These are phyloP conservation scores for Podaxis sp. DNA, from an alignment of 768 basidiomycete genomes.

Conservation along the genomic window DNA sequence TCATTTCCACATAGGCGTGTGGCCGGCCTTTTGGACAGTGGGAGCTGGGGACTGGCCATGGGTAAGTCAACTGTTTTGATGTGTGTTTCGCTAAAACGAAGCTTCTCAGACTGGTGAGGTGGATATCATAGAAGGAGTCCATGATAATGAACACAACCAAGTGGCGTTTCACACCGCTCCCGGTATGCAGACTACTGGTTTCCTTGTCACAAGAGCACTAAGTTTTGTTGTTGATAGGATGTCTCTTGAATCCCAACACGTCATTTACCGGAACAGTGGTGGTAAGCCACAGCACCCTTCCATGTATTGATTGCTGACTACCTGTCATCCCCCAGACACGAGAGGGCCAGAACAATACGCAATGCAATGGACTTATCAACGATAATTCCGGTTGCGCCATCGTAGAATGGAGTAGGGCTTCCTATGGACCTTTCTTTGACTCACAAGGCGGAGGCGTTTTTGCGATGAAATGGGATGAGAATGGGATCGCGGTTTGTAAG, in stretches of 20 bases:
- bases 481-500: conserved; percentile 76
- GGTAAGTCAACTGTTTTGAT: conserved; percentile 37
- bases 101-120: conserved; percentile 63
- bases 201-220: not conserved
- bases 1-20: conserved; percentile 52
- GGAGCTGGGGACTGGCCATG: conserved; percentile 62
- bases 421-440: conserved; percentile 84
- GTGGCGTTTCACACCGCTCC: conserved; percentile 77
- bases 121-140: conserved; percentile 83
- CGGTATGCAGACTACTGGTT: conserved; percentile 34
- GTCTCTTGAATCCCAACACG: conserved; percentile 24
- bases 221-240: conserved; percentile 18
- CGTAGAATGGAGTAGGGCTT: conserved; percentile 76
- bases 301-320: not conserved
- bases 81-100: not conserved
- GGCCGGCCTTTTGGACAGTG: conserved; percentile 83
- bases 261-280: conserved; percentile 18
- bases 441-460: conserved; percentile 80
- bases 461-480: conserved; percentile 87
- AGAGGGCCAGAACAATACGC: conserved; percentile 15
- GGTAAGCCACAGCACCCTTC: not conserved
- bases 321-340: not conserved
- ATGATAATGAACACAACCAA: conserved; percentile 83
- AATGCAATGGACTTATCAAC: conserved; percentile 53
- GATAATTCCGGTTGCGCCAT: conserved; percentile 76